phyloP scores from a whole-genome alignment of 2,329 filamentous ascomycete genomes.

The Xylaria sp. region DNA sequence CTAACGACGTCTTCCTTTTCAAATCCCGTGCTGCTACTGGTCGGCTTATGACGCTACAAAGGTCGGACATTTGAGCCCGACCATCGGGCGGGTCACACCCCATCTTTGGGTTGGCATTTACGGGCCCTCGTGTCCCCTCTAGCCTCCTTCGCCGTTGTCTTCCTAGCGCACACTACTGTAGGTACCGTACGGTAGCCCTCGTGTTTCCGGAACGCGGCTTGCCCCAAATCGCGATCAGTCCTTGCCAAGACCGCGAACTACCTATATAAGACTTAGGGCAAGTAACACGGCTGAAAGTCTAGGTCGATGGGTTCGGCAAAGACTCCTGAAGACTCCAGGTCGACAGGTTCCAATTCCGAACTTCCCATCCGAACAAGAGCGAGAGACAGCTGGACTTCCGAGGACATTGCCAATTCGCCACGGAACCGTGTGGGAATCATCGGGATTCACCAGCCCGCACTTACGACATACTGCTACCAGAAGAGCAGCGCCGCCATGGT shows the following conservation, averaged over 20 bases:
- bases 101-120: constrained; percentile 14
- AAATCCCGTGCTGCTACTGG: constrained; percentile 20
- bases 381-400: not conserved
- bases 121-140: not conserved
- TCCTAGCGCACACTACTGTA: not conserved
- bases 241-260: constrained; percentile 4
- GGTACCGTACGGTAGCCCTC: constrained; percentile 11
- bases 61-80: constrained; percentile 29
- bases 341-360: not conserved
- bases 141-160: not conserved
- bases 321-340: not conserved
- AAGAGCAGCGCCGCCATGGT: not conserved
- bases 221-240: constrained; percentile 8
- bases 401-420: not conserved
- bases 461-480: not conserved
- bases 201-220: constrained; percentile 23
- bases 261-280: constrained; percentile 1
- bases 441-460: too few relatives aligned
- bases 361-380: not conserved
- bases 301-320: not conserved
- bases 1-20: constrained; percentile 24
- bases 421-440: too few relatives aligned
- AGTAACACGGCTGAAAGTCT: not conserved
- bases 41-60: constrained; percentile 21
- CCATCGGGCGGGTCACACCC: constrained; percentile 22